These are phyloP conservation scores for Leccinum barrowsii DNA, from an alignment of 768 basidiomycete species.

Conservation along the genomic window DNA sequence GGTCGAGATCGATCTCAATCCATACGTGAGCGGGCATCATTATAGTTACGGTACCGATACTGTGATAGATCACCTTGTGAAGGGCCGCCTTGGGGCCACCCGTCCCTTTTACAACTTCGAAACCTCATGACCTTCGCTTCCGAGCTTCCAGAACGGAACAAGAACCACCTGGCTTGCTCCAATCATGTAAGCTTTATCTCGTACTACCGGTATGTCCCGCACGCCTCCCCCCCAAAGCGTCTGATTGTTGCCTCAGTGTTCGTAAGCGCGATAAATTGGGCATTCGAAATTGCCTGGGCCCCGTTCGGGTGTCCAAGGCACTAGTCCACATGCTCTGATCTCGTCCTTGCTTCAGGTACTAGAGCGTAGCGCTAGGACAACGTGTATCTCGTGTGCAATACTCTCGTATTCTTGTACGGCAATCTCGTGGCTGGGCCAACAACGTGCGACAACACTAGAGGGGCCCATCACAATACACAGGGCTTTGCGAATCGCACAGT, in stretches of 20 bases:
- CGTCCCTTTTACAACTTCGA: constrained; percentile 16
- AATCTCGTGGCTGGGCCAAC: constrained; percentile 4
- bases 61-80: constrained; percentile 24
- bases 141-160: constrained; percentile 25
- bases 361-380: constrained; percentile 1
- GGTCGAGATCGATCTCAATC: constrained; percentile 20
- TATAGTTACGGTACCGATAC: constrained; percentile 30
- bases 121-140: constrained; percentile 22
- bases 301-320: background rate
- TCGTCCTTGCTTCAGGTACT: constrained; percentile 1
- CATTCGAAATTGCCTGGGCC: background rate
- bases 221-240: background rate
- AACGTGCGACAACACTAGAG: constrained; percentile 11
- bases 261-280: constrained; percentile 2
- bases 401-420: constrained; percentile 5
- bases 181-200: constrained; percentile 16
- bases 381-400: constrained; percentile 17
- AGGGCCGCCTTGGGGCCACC: background rate
- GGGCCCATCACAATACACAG: constrained; percentile 12
- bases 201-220: background rate
- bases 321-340: background rate
- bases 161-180: constrained; percentile 13
- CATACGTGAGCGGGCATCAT: constrained; percentile 29
- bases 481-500: constrained; percentile 14
- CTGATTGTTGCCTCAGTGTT: constrained; percentile 5